These are phyloP conservation scores for Clitocybe nebularis DNA, from an alignment of 1,284 basidiomycete genomes.

Conservation along the genomic window DNA sequence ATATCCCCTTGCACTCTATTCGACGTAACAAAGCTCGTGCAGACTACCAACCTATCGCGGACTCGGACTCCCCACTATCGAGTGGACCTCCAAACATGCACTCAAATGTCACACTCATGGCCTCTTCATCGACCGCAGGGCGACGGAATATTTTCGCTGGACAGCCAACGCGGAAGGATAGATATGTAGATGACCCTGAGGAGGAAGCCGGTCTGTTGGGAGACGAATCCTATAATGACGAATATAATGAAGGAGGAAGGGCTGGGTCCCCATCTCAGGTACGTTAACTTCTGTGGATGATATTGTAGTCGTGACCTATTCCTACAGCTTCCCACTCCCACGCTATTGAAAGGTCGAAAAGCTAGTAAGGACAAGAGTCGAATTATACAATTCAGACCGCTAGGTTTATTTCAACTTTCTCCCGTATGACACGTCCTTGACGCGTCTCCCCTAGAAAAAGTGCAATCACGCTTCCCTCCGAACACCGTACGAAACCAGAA, in stretches of 20 bases:
- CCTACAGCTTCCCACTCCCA: slow-evolving; percentile 13
- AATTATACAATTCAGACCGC: slow-evolving; percentile 72
- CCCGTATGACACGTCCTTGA: background rate
- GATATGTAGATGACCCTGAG: slow-evolving; percentile 58
- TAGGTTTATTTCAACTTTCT: slow-evolving; percentile 41
- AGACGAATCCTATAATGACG: slow-evolving; percentile 30
- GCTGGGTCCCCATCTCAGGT: slow-evolving; percentile 18
- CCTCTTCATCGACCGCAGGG: slow-evolving; percentile 31
- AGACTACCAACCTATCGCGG: slow-evolving; percentile 43
- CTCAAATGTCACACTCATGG: slow-evolving; percentile 25
- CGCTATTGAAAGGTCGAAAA: slow-evolving; percentile 9
- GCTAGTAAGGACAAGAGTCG: slow-evolving; percentile 63
- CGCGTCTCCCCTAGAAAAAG: slow-evolving; percentile 48
- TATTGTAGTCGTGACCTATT: slow-evolving; percentile 1
- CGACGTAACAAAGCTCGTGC: slow-evolving; percentile 45
- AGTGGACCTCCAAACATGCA: slow-evolving; percentile 27
- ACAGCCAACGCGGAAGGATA: slow-evolving; percentile 43
- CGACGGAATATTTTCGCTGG: slow-evolving; percentile 24
- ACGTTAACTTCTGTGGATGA: slow-evolving; percentile 6
- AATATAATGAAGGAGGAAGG: slow-evolving; percentile 29
- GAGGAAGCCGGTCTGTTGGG: slow-evolving; percentile 49
- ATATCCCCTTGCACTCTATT: slow-evolving; percentile 64
- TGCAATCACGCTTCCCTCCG: slow-evolving; percentile 65
- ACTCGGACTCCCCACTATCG: slow-evolving; percentile 29
- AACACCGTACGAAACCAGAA: slow-evolving; percentile 98